Percentiles rank a stretch among this genome's conserved stretches.
These are phyloP conservation scores for Alternaria ethzedia DNA, from an alignment of 2,329 filamentous ascomycete genomes.

Conservation along the genomic window DNA sequence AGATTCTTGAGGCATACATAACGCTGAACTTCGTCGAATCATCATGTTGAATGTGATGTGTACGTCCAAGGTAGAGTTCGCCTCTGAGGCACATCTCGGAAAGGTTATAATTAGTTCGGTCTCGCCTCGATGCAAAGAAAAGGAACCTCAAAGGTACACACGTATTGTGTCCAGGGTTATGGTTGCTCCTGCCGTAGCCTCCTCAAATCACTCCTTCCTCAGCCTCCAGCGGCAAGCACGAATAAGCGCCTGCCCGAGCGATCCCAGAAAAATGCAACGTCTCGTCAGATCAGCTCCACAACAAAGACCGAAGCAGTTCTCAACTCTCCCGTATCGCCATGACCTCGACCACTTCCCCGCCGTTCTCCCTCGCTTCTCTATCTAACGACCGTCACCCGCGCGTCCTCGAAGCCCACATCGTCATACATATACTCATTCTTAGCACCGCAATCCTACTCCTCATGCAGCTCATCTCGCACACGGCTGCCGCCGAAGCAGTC, in stretches of 20 bases:
- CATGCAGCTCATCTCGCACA: background rate
- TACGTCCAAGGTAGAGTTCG: background rate
- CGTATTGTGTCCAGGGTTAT: background rate
- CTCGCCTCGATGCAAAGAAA: background rate
- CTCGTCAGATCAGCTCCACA: background rate
- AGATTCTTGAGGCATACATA: background rate
- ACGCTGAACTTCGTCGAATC: background rate
- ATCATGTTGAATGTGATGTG: background rate
- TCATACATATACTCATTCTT: background rate
- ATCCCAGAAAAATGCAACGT: background rate
- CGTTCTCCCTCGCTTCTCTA: background rate
- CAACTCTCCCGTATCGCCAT: background rate
- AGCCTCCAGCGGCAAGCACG: background rate
- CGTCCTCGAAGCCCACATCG: background rate
- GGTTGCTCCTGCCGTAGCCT: background rate
- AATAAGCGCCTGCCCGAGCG: background rate
- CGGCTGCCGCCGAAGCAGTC: background rate
- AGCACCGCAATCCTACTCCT: background rate
- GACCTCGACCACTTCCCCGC: background rate
- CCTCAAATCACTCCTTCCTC: background rate
- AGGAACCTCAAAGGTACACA: background rate
- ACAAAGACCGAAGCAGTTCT: background rate
- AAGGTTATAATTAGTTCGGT: background rate
- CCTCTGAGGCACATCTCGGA: background rate
- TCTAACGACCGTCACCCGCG: background rate